These are phyloP conservation scores for Syzygium malaccense DNA, from an alignment of 441 rosid genomes.

Conservation along the genomic window DNA sequence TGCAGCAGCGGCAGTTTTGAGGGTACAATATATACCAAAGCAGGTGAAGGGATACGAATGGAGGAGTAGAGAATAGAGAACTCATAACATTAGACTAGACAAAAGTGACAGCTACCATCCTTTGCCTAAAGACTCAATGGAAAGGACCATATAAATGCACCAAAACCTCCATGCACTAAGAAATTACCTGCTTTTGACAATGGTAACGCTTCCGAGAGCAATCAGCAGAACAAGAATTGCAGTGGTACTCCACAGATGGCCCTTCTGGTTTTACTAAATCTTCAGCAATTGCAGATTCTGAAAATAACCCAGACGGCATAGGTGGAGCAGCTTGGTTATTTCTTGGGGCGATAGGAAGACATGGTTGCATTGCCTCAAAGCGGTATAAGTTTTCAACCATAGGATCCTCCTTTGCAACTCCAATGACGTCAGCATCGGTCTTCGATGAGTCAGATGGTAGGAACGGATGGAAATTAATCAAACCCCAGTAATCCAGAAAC, in stretches of 20 bases:
- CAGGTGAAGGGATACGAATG: neutral
- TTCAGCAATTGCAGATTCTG: constrained; percentile 66
- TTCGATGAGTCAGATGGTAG: constrained; percentile 36
- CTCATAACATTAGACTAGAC: neutral
- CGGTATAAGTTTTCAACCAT: constrained; percentile 63
- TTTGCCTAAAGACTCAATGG: neutral
- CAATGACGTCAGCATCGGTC: constrained; percentile 26
- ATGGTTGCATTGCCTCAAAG: constrained; percentile 53
- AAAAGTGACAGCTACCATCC: neutral
- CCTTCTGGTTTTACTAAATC: constrained; percentile 73
- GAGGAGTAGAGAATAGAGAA: neutral
- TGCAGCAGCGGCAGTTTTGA: neutral
- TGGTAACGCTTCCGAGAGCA: constrained; percentile 98
- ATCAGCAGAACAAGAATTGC: constrained; percentile 97
- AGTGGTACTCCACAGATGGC: constrained; percentile 89
- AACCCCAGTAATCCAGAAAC: constrained; percentile 97
- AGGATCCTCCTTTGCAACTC: constrained; percentile 29
- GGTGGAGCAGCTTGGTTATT: constrained; percentile 43
- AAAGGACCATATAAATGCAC: neutral
- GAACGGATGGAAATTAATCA: constrained; percentile 92
- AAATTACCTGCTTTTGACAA: constrained; percentile 90
- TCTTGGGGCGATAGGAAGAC: constrained; percentile 32
- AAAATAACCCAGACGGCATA: constrained; percentile 51
- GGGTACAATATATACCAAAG: neutral
- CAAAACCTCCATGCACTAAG: neutral